Evolutionary conservation across 208 protist species (phyloP).

Genomic region (Trypanosoma brucei): DNA sequence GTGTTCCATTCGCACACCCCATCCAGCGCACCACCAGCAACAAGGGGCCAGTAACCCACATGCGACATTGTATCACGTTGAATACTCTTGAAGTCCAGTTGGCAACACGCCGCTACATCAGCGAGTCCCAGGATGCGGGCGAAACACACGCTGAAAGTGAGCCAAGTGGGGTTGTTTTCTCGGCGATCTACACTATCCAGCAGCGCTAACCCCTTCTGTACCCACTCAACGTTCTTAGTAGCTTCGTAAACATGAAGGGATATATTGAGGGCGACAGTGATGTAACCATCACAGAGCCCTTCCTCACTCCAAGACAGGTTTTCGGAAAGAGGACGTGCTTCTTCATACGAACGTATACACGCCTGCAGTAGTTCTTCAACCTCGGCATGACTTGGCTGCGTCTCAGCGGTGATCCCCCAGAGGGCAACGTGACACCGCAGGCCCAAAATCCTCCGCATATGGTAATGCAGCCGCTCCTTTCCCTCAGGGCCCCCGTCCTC

Average conservation of each 20-base stretch:
- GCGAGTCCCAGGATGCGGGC: constrained; percentile 58
- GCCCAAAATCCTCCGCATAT: constrained; percentile 64
- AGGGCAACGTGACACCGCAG: constrained; percentile 64
- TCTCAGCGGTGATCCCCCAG: constrained; percentile 36
- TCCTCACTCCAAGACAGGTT: constrained; percentile 79
- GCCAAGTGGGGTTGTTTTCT: constrained; percentile 78
- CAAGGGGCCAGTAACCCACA: constrained; percentile 77
- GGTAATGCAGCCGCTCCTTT: constrained; percentile 21
- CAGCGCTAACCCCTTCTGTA: constrained; percentile 44
- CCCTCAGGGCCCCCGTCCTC: constrained; percentile 6
- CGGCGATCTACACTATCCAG: constrained; percentile 51
- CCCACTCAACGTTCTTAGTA: constrained; percentile 31
- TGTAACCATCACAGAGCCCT: constrained; percentile 78
- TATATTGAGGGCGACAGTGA: constrained; percentile 67
- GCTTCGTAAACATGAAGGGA: constrained; percentile 55
- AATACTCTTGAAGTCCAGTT: constrained; percentile 80
- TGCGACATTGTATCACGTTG: constrained; percentile 89
- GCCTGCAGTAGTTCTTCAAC: constrained; percentile 39
- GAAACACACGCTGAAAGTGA: constrained; percentile 69
- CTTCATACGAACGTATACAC: constrained; percentile 44
- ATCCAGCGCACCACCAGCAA: constrained; percentile 44
- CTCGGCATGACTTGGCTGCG: constrained; percentile 25
- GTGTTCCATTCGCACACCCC: constrained; percentile 56
- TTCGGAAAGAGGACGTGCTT: constrained; percentile 43
- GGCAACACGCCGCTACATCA: constrained; percentile 54